phyloP scores from a whole-genome alignment of 2,329 filamentous ascomycete genomes.

The Scopulariopsis brevicaulis region DNA sequence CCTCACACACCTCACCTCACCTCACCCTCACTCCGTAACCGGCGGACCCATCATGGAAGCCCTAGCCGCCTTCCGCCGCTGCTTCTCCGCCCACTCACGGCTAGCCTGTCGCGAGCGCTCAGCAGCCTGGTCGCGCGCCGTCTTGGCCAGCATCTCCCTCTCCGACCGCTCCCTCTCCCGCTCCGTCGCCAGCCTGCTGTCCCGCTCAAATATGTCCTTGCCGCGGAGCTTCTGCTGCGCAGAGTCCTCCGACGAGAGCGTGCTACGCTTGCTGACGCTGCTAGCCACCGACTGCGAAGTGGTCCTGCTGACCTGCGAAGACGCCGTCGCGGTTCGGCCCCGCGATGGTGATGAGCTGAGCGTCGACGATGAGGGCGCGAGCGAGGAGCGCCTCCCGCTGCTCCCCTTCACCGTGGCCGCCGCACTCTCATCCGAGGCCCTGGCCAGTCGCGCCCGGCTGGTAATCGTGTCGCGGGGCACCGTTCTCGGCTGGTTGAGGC shows the following conservation, averaged over 20 bases:
- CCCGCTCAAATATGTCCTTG: constrained; percentile 40
- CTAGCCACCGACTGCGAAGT: constrained; percentile 19
- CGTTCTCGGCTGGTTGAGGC: constrained; percentile 23
- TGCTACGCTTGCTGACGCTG: constrained; percentile 31
- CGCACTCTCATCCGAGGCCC: constrained; percentile 17
- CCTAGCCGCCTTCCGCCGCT: constrained; percentile 26
- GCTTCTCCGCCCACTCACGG: constrained; percentile 52
- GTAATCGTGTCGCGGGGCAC: constrained; percentile 44
- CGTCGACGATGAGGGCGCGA: constrained; percentile 1
- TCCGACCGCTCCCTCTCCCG: constrained; percentile 41
- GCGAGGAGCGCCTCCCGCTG: constrained; percentile 15
- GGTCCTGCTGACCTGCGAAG: constrained; percentile 20
- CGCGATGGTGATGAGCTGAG: constrained; percentile 10
- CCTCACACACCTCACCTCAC: background rate
- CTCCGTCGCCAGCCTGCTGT: constrained; percentile 33
- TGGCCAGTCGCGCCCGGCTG: constrained; percentile 43
- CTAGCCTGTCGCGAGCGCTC: constrained; percentile 47
- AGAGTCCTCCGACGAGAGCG: constrained; percentile 36
- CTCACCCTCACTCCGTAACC: background rate
- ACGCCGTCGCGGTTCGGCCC: constrained; percentile 13
- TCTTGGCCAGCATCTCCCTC: constrained; percentile 39
- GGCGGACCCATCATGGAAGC: constrained; percentile 2
- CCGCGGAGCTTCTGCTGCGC: constrained; percentile 40
- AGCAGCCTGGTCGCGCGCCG: constrained; percentile 47
- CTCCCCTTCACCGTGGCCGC: constrained; percentile 6